phyloP scores from a whole-genome alignment of 345 rosid species.

The Durio zibethinus region DNA sequence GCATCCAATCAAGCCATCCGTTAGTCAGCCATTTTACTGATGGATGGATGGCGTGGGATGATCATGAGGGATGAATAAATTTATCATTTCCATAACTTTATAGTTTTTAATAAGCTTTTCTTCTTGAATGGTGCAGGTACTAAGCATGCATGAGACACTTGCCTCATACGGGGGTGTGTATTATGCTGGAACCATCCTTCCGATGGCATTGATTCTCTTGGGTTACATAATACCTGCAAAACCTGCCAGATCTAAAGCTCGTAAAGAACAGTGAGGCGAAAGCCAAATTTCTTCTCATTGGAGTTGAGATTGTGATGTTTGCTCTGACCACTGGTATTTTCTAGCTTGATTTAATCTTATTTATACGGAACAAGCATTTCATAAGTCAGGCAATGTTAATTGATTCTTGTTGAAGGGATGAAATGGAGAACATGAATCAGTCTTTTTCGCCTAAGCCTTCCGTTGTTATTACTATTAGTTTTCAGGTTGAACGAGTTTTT shows the following conservation, averaged over 20 bases:
- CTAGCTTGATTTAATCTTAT: neutral
- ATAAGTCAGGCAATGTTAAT: neutral
- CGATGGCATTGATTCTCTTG: constrained; percentile 55
- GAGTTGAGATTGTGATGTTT: neutral
- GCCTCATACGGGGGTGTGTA: constrained; percentile 73
- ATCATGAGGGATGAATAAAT: neutral
- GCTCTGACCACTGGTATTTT: neutral
- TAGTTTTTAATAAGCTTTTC: constrained; percentile 9
- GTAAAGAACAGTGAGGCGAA: constrained; percentile 52
- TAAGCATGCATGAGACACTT: constrained; percentile 74
- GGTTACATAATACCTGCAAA: constrained; percentile 59
- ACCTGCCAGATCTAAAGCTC: constrained; percentile 55
- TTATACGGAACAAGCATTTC: constrained; percentile 1
- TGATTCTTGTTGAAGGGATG: neutral
- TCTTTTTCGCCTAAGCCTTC: too few species aligned
- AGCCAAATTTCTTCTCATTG: neutral
- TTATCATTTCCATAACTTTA: neutral
- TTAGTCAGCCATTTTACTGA: neutral
- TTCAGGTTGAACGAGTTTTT: too few species aligned
- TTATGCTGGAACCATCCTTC: constrained; percentile 70
- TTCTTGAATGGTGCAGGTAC: constrained; percentile 43
- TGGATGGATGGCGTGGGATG: neutral
- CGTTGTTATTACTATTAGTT: too few species aligned
- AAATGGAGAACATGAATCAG: neutral
- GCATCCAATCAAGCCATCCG: neutral